phyloP scores from a whole-genome alignment of 352 stramenopile genomes.

The Blastocystis hominis region DNA sequence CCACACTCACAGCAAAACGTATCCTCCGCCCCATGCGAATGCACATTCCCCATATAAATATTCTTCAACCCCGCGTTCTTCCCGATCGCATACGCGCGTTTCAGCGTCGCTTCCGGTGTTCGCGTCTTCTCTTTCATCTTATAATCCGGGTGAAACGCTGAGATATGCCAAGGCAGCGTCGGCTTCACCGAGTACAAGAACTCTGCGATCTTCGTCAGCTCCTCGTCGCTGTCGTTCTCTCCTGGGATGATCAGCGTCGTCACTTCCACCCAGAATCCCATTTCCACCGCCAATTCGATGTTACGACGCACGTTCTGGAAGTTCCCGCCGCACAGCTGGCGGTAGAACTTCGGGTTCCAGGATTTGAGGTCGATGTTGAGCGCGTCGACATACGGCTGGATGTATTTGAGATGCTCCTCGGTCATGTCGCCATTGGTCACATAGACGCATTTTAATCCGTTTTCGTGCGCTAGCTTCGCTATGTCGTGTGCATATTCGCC shows the following conservation, averaged over 20 bases:
- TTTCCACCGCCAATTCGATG: conserved; percentile 25
- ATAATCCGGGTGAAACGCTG: conserved; percentile 55
- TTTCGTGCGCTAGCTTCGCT: conserved; percentile 33
- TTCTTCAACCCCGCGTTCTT: conserved; percentile 49
- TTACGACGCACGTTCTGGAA: neutral
- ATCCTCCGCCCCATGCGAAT: conserved; percentile 38
- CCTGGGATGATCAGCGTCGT: conserved; percentile 57
- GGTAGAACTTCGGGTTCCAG: conserved; percentile 50
- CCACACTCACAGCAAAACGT: conserved; percentile 40
- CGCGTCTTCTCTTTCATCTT: conserved; percentile 52
- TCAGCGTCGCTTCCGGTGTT: conserved; percentile 26
- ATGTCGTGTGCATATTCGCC: conserved; percentile 56
- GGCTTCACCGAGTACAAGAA: conserved; percentile 27
- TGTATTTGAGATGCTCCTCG: conserved; percentile 46
- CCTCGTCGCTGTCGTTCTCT: conserved; percentile 39
- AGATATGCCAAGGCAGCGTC: conserved; percentile 56
- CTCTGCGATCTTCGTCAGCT: conserved; percentile 16
- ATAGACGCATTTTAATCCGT: conserved; percentile 50
- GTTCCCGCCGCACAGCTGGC: conserved; percentile 19
- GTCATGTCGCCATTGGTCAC: conserved; percentile 57
- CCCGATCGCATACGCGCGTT: conserved; percentile 45
- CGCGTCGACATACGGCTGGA: conserved; percentile 42
- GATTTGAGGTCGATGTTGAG: conserved; percentile 56
- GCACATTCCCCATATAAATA: conserved; percentile 56
- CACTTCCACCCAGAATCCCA: conserved; percentile 57